Base-by-base conservation (phyloP, 495 filamentous ascomycete species). In the Neurospora discreta region DNA sequence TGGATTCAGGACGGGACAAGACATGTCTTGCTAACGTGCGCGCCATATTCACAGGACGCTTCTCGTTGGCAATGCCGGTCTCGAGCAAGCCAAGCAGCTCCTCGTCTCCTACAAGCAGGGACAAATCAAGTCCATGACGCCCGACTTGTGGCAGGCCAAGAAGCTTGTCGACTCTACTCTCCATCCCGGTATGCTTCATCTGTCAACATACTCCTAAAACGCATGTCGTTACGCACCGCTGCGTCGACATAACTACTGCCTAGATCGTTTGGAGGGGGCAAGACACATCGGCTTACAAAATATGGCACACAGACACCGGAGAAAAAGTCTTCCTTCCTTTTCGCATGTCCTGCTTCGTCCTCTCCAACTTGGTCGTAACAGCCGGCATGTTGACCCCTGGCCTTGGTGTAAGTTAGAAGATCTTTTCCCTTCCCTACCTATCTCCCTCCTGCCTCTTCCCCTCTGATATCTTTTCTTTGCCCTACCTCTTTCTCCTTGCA, bases 331-430 rank as follows among this genome's bases (percentile, higher is more conserved):
- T 98, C 77, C 88, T 98, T 7, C 95, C 96, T 23, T 98, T 98
- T 80, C 90, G 95, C 76, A 98, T 99, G 96, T 97, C 93, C 60
- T 92, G 89, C 85, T 98, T 97, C 80, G 93, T 96, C 70, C 84
- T 98, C 65, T 93, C 93, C 70, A 98, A 98, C 79, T 83, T 99
- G 76, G 86, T 98, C 65, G 95, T 98, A 69, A 99, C 95, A n/a
- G 96, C 90, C 5, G 95, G 96, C 77, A 99, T 98, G 96, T 89
- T 99, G 69, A 95, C 94, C 30, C 95, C 95, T 0, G 90, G 91
- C 8, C 86, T 95, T 36, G 81, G 86, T 74, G 90, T 91, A 84
- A 26, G 84, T 71, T 75, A 39, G 23, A 75, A 18, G 6, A 36
- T 5, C 65, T 39, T 18, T 23, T 77, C 5, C 69, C 71, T 72